Conservation (phyloP, 805 yeast genomes). For the Wickerhamiella siamensis region DNA sequence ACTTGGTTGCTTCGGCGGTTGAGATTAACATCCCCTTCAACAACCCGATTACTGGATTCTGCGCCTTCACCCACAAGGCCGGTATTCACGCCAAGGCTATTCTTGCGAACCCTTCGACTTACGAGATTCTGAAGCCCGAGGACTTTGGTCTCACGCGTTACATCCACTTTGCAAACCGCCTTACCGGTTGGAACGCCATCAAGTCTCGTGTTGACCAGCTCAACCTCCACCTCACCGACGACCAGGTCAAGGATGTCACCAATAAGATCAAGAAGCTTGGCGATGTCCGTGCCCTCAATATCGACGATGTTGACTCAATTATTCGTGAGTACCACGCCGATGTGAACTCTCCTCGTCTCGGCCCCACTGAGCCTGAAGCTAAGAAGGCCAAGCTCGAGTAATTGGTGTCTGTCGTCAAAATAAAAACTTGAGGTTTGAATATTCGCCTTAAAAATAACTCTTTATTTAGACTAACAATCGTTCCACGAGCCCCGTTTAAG, state of each 20-base stretch:
- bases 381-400: conserved; percentile 24
- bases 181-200: conserved; percentile 99
- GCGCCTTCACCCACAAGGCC: conserved; percentile 98
- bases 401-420: not conserved
- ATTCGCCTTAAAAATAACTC: too few species aligned
- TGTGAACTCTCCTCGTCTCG: conserved; percentile 19
- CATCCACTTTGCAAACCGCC: conserved; percentile 93
- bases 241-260: conserved; percentile 90
- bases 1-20: conserved; percentile 91
- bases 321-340: conserved; percentile 87
- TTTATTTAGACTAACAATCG: not conserved
- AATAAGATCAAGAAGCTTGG: conserved; percentile 85
- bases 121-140: conserved; percentile 85
- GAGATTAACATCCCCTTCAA: conserved; percentile 95
- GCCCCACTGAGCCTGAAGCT: conserved; percentile 13
- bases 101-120: conserved; percentile 96
- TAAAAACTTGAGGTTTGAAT: too few species aligned
- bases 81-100: conserved; percentile 99
- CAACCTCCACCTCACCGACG: conserved; percentile 77
- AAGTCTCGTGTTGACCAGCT: conserved; percentile 95
- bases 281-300: conserved; percentile 83
- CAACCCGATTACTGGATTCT: conserved; percentile 97
- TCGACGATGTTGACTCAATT: conserved; percentile 95
- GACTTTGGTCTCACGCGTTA: conserved; percentile 94
- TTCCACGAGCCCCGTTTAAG: too few species aligned